A percentile compares a stretch with the other conserved stretches of the same genome.
Conservation (phyloP, 129 eudicot genomes). For the Silybum marianum region DNA sequence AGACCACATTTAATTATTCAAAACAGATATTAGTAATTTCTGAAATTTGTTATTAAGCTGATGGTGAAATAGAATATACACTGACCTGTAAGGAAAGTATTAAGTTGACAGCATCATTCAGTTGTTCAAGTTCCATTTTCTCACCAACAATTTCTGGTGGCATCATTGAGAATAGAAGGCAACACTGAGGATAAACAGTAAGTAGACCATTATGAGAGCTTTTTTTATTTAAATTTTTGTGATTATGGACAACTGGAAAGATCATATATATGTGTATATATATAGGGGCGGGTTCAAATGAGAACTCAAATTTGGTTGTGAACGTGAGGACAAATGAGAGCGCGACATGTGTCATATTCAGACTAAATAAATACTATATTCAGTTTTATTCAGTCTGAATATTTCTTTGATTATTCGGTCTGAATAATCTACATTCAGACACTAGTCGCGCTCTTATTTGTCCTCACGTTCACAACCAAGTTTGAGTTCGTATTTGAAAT, state of each 20-base stretch:
- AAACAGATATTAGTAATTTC: neutral
- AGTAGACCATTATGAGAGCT: neutral
- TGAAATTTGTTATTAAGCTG: neutral
- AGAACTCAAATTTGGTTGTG: no score
- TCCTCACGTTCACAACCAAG: no score
- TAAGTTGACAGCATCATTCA: conserved; percentile 72
- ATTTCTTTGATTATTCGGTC: no score
- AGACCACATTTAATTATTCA: neutral
- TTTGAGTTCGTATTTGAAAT: no score
- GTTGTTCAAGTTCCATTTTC: conserved; percentile 49
- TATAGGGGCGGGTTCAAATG: no score
- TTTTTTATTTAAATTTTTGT: neutral
- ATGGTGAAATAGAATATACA: neutral
- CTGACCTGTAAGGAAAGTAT: conserved; percentile 80
- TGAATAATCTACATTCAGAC: no score
- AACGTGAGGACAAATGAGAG: no score
- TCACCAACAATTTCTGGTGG: conserved; percentile 87
- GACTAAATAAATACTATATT: no score
- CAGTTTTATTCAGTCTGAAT: no score
- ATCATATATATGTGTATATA: no score
- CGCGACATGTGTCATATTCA: no score
- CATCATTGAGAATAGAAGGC: conserved; percentile 73
- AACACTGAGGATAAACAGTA: conserved; percentile 48
- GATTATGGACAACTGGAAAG: neutral
- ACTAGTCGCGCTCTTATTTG: no score